Evolutionary conservation across 2,329 filamentous ascomycete genomes (phyloP).

Genomic region (Penicillium italicum): DNA sequence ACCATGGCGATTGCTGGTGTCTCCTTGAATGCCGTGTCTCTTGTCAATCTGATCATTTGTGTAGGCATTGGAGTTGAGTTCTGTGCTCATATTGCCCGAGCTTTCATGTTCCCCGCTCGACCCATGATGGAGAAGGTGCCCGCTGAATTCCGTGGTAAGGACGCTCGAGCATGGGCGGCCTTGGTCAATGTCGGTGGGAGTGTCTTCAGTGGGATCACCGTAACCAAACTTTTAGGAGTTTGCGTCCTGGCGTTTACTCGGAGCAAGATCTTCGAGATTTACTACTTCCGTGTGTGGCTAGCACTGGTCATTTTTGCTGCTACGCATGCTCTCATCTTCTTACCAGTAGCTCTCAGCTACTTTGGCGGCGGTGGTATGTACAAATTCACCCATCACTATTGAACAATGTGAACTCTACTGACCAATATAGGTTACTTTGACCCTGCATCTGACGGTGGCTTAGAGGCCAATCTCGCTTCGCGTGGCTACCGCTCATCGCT

Average conservation of each 20-base stretch:
- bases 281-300: conserved; percentile 97
- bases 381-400: not conserved
- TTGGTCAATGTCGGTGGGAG: conserved; percentile 91
- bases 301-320: conserved; percentile 86
- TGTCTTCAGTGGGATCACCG: conserved; percentile 92
- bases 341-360: conserved; percentile 84
- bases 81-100: conserved; percentile 91
- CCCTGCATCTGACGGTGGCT: conserved; percentile 77
- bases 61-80: conserved; percentile 97
- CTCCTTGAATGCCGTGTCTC: conserved; percentile 87
- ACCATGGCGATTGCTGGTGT: conserved; percentile 88
- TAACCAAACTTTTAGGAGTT: conserved; percentile 92
- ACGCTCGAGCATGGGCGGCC: conserved; percentile 86
- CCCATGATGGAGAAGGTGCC: conserved; percentile 77
- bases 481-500: conserved; percentile 73
- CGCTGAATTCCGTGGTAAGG: conserved; percentile 72
- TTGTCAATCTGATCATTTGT: conserved; percentile 96
- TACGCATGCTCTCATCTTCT: conserved; percentile 81
- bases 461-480: conserved; percentile 83
- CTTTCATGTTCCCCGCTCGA: conserved; percentile 88
- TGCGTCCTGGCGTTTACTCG: conserved; percentile 88
- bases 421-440: conserved; percentile 68
- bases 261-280: conserved; percentile 99
- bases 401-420: conserved; percentile 11
- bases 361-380: conserved; percentile 70